Evolutionary conservation across 2,329 filamentous ascomycete species (phyloP).

Genomic region (Talaromyces funiculosus): DNA sequence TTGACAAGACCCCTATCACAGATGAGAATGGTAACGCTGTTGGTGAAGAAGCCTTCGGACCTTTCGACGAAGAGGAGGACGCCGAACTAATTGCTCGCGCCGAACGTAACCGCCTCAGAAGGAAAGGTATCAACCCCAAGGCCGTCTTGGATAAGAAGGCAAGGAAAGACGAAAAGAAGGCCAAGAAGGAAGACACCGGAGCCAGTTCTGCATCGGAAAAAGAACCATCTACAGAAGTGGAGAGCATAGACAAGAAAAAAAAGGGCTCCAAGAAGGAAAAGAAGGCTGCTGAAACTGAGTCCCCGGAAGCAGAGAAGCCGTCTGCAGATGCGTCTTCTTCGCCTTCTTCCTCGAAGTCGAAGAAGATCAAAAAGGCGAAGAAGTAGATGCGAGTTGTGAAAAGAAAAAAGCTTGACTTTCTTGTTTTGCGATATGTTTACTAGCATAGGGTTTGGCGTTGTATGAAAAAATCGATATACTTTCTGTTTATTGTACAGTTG

Average conservation of each 20-base stretch:
- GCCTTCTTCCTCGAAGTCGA: conserved; percentile 4
- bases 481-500: background rate
- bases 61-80: conserved; percentile 70
- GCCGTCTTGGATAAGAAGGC: conserved; percentile 42
- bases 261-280: conserved; percentile 11
- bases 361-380: conserved; percentile 15
- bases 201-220: conserved; percentile 6
- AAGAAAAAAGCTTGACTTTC: background rate
- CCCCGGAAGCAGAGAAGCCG: conserved; percentile 7
- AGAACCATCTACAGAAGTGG: background rate
- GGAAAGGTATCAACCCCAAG: conserved; percentile 67
- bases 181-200: conserved; percentile 14
- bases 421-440: conserved; percentile 3
- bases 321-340: background rate
- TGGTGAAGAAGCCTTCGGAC: conserved; percentile 58
- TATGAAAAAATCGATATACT: background rate
- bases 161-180: conserved; percentile 13
- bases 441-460: conserved; percentile 13
- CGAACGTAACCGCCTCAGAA: conserved; percentile 67
- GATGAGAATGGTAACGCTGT: conserved; percentile 31
- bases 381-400: conserved; percentile 7
- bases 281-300: conserved; percentile 8
- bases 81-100: conserved; percentile 64
- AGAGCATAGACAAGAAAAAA: conserved; percentile 3
- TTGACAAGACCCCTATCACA: conserved; percentile 66